Evolutionary conservation across 2,329 filamentous ascomycete genomes (phyloP), one percentile per base, ranked within the genome.

Genomic region (Monilinia laxa): DNA sequence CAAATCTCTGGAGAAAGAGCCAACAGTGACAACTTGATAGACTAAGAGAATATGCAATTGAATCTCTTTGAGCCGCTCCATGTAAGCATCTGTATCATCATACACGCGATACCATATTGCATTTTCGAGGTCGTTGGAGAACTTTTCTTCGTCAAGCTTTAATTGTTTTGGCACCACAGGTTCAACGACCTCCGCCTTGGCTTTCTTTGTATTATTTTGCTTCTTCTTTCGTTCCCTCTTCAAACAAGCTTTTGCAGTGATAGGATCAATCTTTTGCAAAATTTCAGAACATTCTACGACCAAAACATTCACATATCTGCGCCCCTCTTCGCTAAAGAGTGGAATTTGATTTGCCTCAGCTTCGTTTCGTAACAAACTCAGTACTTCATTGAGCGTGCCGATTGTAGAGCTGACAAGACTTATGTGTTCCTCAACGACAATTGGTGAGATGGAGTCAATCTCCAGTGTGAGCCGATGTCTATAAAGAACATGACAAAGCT

Each of bases 11-110:
- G 70, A 70, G 40, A 74, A 38, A 1, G 59, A 58, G 12, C 70
- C 68, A 31, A 73, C 62, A 4, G 67, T 72, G 28, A 73, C 59
- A 45, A 73, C 70, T 40, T 73, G 72, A 42, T 66, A 69, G 6
- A 75, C 67, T 16, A 74, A 63, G 23, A 74, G 66, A 59, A 73
- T 67, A 68, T 71, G 68, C 18, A 71, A 67, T 52, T 73, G 72
- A 25, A 74, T 35, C 14, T 72, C 65, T 52, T 70, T 66, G 20
- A 75, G 63, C 25, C 69, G 58, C 18, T 65, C 59, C 45, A 70
- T 67, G 28, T 58, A 66, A 10, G 58, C 58, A 10, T 66, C 35
- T 2, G 70, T 42, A 3, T 49, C 54, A 28, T 35, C 18, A 4
- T 49, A 23, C 14, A 56, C 63, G 5, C 53, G 23, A 47, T n/a